Base-by-base conservation (phyloP, 805 yeast genomes). In the Jamesozyma hellenica region DNA sequence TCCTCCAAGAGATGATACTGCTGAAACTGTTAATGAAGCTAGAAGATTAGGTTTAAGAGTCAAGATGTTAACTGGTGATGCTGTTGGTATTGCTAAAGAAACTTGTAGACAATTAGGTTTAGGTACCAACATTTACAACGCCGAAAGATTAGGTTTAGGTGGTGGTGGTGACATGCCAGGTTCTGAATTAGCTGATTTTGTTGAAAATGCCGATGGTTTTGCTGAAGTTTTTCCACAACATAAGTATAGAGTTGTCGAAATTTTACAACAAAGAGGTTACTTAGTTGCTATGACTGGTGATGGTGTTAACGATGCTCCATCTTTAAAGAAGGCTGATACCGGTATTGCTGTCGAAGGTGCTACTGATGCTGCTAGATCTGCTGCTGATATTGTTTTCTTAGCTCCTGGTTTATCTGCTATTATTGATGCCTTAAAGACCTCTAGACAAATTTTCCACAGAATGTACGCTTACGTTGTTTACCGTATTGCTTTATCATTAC, bases 291-390 rank as follows among this genome's bases (percentile, higher is more conserved):
- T 86, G 96, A 86, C 96, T 75, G 96, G 96, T 82, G 96, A 86
- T 66, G 96, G 96, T 84, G 95, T 86, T 65, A 86, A 86, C 75
- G 96, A 86, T 72, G 95, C 95, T 60, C 96, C 96, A 61, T 86
- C 95, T 51, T 77, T 86, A 71, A 86, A 86, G 86, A 86, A 86
- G 77, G 94, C 94, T 58, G 87, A 80, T 62, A 78, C 84, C 54
- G 96, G 96, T 81, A 87, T 87, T 74, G 96, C 96, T 62, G 95
- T 86, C 67, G 95, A 86, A 74, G 95, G 95, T 80, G 88, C 95
- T 60, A 82, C 95, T 56, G 95, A 85, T 72, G 90, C 94, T 68
- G 95, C 95, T 54, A 79, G 92, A 74, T 84, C 94, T 60, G 95
- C 95, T 70, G 88, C 95, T 60, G 95, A 85, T 72, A 85, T 85